Evolutionary conservation across 2,329 filamentous ascomycete species (phyloP).

Genomic region (Cadophora gregata): DNA sequence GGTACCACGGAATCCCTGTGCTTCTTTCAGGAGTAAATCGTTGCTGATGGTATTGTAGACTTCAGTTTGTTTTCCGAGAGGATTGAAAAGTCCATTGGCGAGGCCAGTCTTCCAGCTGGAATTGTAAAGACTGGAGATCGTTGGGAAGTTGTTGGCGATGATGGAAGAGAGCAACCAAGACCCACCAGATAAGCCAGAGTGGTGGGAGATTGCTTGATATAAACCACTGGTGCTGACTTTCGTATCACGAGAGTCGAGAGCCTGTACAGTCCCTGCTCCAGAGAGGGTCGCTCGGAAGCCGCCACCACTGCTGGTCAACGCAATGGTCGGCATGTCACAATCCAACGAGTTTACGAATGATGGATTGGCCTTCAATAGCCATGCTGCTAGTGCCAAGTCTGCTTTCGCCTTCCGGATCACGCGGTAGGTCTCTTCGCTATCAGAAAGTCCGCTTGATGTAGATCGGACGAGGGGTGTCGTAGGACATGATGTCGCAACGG

Average conservation of each 20-base stretch:
- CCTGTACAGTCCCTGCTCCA: slow-evolving; percentile 42
- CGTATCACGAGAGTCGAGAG: slow-evolving; percentile 38
- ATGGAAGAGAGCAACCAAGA: slow-evolving; percentile 29
- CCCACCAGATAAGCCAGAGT: slow-evolving; percentile 29
- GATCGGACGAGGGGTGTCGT: slow-evolving; percentile 21
- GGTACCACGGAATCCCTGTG: slow-evolving; percentile 34
- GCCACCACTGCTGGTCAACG: slow-evolving; percentile 41
- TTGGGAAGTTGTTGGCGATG: slow-evolving; percentile 25
- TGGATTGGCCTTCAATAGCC: slow-evolving; percentile 21
- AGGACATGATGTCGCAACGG: slow-evolving; percentile 23
- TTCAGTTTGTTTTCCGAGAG: slow-evolving; percentile 27
- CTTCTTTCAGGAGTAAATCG: slow-evolving; percentile 39
- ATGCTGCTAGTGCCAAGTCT: slow-evolving; percentile 21
- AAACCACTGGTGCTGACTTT: slow-evolving; percentile 26
- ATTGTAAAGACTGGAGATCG: slow-evolving; percentile 25
- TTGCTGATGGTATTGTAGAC: slow-evolving; percentile 24
- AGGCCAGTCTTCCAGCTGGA: slow-evolving; percentile 23
- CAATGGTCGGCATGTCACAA: slow-evolving; percentile 34
- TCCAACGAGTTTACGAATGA: slow-evolving; percentile 2
- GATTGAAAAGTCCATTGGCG: slow-evolving; percentile 27
- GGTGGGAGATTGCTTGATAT: slow-evolving; percentile 29
- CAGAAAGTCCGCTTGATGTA: slow-evolving; percentile 22
- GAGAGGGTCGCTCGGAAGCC: slow-evolving; percentile 42
- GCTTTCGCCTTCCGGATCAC: slow-evolving; percentile 23
- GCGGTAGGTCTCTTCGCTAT: slow-evolving; percentile 25